Conservation (phyloP, 805 yeast genomes). For the Saturnispora zaruensis region DNA sequence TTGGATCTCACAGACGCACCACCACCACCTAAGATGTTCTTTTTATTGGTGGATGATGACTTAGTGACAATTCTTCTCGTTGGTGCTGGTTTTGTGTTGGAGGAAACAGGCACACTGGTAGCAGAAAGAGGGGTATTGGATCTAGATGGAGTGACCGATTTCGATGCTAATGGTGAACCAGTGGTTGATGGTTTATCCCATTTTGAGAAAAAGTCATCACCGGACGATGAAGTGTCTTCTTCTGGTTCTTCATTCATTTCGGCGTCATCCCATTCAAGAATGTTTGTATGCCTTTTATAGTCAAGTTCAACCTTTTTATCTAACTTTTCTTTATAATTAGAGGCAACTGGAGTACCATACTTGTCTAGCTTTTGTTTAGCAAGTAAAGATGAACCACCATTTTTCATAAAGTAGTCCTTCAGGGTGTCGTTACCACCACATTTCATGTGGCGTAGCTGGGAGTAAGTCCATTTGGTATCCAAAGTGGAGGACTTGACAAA, state of each 20-base stretch:
- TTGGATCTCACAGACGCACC: slow-evolving; percentile 36
- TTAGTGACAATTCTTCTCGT: slow-evolving; percentile 29
- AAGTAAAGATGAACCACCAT: slow-evolving; percentile 74
- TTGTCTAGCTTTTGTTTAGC: slow-evolving; percentile 63
- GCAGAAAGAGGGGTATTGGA: slow-evolving; percentile 17
- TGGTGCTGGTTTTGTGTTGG: slow-evolving; percentile 16
- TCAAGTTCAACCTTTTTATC: slow-evolving; percentile 62
- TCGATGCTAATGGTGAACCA: slow-evolving; percentile 40
- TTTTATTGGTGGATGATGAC: slow-evolving; percentile 16
- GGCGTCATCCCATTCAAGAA: slow-evolving; percentile 54
- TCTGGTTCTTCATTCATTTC: slow-evolving; percentile 32
- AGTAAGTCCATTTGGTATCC: slow-evolving; percentile 84
- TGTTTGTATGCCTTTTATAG: slow-evolving; percentile 61
- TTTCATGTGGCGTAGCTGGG: slow-evolving; percentile 84
- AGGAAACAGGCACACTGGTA: slow-evolving; percentile 17
- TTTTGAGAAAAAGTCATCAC: slow-evolving; percentile 83
- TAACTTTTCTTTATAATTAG: slow-evolving; percentile 70
- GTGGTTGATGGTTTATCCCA: slow-evolving; percentile 76
- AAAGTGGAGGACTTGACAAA: slow-evolving; percentile 87
- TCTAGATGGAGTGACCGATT: slow-evolving; percentile 35
- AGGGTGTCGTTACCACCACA: slow-evolving; percentile 89
- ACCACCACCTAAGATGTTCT: slow-evolving; percentile 31
- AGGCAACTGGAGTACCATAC: slow-evolving; percentile 76
- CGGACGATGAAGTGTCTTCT: slow-evolving; percentile 40
- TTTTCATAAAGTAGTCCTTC: slow-evolving; percentile 70